phyloP scores from a whole-genome alignment of 495 filamentous ascomycete genomes.

The Glonium stellatum region DNA sequence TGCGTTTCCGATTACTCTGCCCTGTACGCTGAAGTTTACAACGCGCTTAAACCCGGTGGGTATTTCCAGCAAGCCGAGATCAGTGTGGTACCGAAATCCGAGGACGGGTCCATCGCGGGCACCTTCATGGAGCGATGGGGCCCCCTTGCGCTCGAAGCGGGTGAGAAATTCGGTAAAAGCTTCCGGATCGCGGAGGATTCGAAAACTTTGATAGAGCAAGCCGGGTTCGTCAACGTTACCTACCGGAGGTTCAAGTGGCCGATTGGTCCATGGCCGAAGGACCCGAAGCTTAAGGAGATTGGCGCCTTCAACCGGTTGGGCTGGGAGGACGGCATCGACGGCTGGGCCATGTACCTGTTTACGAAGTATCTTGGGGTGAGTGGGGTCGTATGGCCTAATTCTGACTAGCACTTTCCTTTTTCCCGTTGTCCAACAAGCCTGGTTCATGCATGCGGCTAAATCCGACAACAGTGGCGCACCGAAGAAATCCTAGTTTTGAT shows the following conservation, averaged over 20 bases:
- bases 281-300: slow-evolving; percentile 21
- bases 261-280: slow-evolving; percentile 23
- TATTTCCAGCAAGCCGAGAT: not conserved
- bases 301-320: not conserved
- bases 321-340: not conserved
- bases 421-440: too few relatives aligned
- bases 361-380: not conserved
- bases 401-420: too few relatives aligned
- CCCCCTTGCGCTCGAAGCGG: not conserved
- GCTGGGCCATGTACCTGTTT: not conserved
- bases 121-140: not conserved
- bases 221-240: slow-evolving; percentile 19
- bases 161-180: not conserved
- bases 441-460: too few relatives aligned
- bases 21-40: not conserved
- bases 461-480: not conserved
- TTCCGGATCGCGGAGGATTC: not conserved
- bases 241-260: slow-evolving; percentile 15
- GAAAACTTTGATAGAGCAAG: slow-evolving; percentile 4
- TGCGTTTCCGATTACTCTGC: not conserved
- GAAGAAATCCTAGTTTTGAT: slow-evolving; percentile 7
- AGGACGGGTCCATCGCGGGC: not conserved
- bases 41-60: not conserved
- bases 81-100: not conserved
- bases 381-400: too few relatives aligned